phyloP scores from a whole-genome alignment of 2,329 filamentous ascomycete species.

The Aureobasidium musti region DNA sequence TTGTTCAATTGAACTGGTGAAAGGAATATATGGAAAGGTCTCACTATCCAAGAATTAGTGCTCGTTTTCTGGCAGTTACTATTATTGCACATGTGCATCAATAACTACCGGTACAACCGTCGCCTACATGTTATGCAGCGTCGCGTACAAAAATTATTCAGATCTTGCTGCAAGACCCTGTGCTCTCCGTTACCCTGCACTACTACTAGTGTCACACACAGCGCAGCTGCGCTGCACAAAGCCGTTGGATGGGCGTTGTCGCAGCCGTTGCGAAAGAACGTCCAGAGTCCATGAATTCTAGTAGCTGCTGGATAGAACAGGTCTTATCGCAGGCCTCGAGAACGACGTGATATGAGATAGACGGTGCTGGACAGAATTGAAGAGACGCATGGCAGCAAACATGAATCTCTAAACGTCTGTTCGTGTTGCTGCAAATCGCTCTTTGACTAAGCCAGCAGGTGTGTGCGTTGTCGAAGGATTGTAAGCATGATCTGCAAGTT shows the following conservation, averaged over 20 bases:
- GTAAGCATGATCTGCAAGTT: conserved; percentile 4
- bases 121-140: conserved; percentile 12
- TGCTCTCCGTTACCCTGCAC: conserved; percentile 16
- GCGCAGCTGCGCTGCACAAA: conserved; percentile 1
- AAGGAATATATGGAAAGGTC: conserved; percentile 12
- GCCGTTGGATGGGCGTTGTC: conserved; percentile 13
- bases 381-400: background rate
- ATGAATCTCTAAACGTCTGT: background rate
- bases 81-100: conserved; percentile 13
- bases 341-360: conserved; percentile 21
- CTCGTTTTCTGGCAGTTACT: conserved; percentile 19
- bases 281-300: background rate
- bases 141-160: background rate
- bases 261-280: background rate
- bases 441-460: background rate
- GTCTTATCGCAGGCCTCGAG: background rate
- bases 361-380: background rate
- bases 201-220: conserved; percentile 10
- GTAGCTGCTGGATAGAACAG: background rate
- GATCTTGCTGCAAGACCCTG: conserved; percentile 15
- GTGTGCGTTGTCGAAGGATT: background rate
- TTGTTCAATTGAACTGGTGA: conserved; percentile 14
- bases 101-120: conserved; percentile 5
- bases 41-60: conserved; percentile 18
- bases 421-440: background rate